These are phyloP conservation scores for Gynostemma pentaphyllum DNA, from an alignment of 306 rosid species.

Conservation along the genomic window DNA sequence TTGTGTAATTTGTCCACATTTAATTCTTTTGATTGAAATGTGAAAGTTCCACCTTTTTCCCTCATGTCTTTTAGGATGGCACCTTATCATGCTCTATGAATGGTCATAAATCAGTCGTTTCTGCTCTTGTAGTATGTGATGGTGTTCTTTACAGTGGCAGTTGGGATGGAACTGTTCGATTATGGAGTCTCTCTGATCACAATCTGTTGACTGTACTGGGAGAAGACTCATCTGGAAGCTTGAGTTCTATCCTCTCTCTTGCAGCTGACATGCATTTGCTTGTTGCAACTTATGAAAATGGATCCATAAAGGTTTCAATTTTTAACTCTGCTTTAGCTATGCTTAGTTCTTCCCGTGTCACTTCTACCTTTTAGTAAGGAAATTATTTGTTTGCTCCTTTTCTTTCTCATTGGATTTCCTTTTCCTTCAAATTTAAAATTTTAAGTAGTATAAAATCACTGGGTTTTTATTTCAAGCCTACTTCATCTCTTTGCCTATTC, in stretches of 20 bases:
- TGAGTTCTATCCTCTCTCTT: slow-evolving; percentile 51
- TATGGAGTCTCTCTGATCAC: slow-evolving; percentile 85
- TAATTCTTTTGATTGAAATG: background rate
- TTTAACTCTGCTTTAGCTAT: slow-evolving; percentile 19
- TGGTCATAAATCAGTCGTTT: slow-evolving; percentile 83
- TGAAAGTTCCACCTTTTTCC: slow-evolving; percentile 2
- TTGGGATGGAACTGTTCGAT: slow-evolving; percentile 89
- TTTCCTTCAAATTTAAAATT: no score
- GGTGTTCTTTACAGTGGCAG: slow-evolving; percentile 90
- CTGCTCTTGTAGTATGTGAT: slow-evolving; percentile 54
- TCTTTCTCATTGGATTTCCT: no score
- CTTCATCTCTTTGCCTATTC: no score
- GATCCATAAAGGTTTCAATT: slow-evolving; percentile 55
- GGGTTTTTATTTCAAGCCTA: no score
- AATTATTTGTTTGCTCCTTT: no score
- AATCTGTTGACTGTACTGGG: slow-evolving; percentile 67
- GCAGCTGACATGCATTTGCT: slow-evolving; percentile 42
- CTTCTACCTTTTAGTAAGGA: no score
- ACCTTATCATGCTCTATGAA: slow-evolving; percentile 53
- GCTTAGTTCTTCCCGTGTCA: no score
- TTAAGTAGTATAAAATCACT: no score
- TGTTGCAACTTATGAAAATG: slow-evolving; percentile 75
- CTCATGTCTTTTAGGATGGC: slow-evolving; percentile 47
- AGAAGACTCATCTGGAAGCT: slow-evolving; percentile 42
- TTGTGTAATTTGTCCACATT: background rate